phyloP scores from a whole-genome alignment of 108 stramenopile species.

The Stephanodiscus triporus region DNA sequence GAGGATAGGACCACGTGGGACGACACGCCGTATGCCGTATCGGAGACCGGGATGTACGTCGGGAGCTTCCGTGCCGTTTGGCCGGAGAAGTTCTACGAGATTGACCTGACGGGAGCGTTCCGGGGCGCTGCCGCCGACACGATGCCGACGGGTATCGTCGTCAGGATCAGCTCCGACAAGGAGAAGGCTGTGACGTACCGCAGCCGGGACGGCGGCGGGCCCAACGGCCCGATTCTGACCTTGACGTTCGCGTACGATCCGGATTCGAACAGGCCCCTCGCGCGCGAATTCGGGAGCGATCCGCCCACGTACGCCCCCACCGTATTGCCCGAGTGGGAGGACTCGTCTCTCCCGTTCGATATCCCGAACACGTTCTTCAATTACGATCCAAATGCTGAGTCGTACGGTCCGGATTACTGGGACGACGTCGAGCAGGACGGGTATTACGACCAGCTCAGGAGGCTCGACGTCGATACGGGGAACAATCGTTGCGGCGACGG shows the following conservation, averaged over 20 bases:
- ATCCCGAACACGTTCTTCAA: constrained; percentile 27
- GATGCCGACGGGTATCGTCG: constrained; percentile 11
- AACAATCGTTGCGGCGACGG: constrained; percentile 27
- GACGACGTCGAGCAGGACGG: constrained; percentile 9
- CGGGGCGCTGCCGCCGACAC: constrained; percentile 6
- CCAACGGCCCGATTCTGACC: constrained; percentile 21
- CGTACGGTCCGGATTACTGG: constrained; percentile 35
- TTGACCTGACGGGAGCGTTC: constrained; percentile 9
- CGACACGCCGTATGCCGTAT: constrained; percentile 2
- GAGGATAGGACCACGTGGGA: constrained; percentile 14
- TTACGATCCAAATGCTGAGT: constrained; percentile 22
- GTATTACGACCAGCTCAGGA: constrained; percentile 18
- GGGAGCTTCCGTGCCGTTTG: constrained; percentile 13
- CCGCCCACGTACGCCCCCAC: constrained; percentile 32
- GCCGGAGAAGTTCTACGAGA: constrained; percentile 4
- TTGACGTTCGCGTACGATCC: constrained; percentile 38
- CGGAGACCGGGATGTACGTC: neutral
- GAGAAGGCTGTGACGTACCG: constrained; percentile 35
- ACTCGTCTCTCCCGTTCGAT: constrained; percentile 8
- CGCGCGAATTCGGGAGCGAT: constrained; percentile 26
- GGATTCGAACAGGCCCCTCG: neutral
- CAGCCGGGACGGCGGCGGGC: constrained; percentile 13
- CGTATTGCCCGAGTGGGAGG: constrained; percentile 24
- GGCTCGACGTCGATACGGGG: constrained; percentile 3
- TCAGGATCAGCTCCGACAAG: constrained; percentile 29